Base-by-base conservation (phyloP, 2,329 filamentous ascomycete genomes). In the Pseudohalonectria lignicola region DNA sequence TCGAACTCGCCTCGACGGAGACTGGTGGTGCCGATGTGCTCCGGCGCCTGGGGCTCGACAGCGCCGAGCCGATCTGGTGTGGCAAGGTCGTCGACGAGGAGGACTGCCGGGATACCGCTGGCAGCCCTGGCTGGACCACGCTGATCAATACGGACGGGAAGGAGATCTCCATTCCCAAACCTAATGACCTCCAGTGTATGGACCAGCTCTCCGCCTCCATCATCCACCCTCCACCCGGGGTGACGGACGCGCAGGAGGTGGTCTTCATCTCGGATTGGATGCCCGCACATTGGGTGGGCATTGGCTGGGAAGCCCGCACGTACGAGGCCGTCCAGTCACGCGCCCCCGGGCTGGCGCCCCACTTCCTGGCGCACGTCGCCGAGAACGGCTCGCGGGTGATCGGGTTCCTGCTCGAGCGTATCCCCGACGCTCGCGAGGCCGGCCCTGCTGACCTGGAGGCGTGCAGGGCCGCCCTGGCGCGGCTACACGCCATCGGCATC, bases 341-440 rank as follows among this genome's bases (percentile, higher is more conserved):
- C 13, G 39, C 36, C 34, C 21, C 34, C 2, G 20, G 28, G 2
- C 26, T 40, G n/a, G 13, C 16, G 20, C 39, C 39, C 11, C 39
- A 26, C n/a, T 17, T 40, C 5, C 11, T 40, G 6, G 29, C 39
- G 5, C 39, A 40, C 18, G 21, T 40, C 29, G 37, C 39, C 4
- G 39, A 40, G 15, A 40, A 37, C 20, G 18, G n/a, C 15, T 1
- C 15, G 5, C 39, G 39, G 1, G 34, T 40, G 5, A 29, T 40
- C 5, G 39, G 39, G 4, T 37, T 40, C 19, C 28, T 40, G 20
- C 33, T 40, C 15, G 25, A 40, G 39, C 20, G 34, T 12, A 10
- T 40, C 7, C n/a, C 20, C 2, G 39, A 4, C 3, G 28, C 34
- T 20, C 28, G 34, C 11, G 33, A 37, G 39, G 39, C 39, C 5